These are phyloP conservation scores for Mallotus japonicus DNA, from an alignment of 441 rosid genomes.

Conservation along the genomic window DNA sequence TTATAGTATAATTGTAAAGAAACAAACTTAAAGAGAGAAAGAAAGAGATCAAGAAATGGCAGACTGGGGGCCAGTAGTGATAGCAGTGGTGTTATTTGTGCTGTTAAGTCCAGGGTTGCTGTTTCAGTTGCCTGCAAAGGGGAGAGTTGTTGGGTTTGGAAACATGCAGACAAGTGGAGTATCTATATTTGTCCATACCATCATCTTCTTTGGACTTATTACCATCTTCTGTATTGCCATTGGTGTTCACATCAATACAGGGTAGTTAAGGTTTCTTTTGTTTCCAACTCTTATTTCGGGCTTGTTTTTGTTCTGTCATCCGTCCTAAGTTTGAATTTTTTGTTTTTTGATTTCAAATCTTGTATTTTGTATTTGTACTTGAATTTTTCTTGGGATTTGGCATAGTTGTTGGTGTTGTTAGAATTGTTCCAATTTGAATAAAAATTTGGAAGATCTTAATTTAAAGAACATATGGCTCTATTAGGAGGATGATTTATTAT, in stretches of 20 bases:
- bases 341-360: too few relatives aligned
- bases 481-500: too few relatives aligned
- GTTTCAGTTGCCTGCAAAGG: conserved; percentile 68
- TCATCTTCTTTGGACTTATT: conserved; percentile 63
- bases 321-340: not conserved
- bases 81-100: conserved; percentile 65
- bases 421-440: too few relatives aligned
- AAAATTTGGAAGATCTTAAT: too few relatives aligned
- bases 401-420: not conserved
- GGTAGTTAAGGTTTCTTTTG: conserved; percentile 6
- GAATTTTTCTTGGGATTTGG: not conserved
- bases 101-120: conserved; percentile 78
- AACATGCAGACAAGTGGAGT: conserved; percentile 78
- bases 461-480: too few relatives aligned
- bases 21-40: not conserved
- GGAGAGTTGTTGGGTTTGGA: conserved; percentile 68
- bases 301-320: not conserved
- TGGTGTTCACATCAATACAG: conserved; percentile 61
- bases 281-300: too few relatives aligned
- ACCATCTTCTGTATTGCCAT: conserved; percentile 72
- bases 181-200: conserved; percentile 65
- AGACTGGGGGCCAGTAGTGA: conserved; percentile 77
- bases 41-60: conserved; percentile 30
- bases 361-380: too few relatives aligned
- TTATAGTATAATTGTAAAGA: not conserved